phyloP scores from a whole-genome alignment of 2,329 filamentous ascomycete species.

The Bipolaris bicolor region DNA sequence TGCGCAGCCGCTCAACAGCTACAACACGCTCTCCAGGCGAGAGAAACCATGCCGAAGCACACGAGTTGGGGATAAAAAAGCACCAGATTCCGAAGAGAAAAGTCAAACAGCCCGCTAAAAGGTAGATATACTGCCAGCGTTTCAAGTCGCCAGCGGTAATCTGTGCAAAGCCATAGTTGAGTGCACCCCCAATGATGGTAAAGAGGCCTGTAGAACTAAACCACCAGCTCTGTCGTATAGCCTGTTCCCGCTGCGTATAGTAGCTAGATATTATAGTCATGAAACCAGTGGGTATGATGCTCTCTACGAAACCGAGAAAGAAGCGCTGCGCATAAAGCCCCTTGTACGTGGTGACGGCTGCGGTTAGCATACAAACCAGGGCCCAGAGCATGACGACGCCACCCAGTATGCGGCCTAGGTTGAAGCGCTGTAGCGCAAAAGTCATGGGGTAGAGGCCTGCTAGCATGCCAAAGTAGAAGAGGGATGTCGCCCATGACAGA shows the following conservation, averaged over 20 bases:
- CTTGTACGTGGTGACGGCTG: conserved; percentile 66
- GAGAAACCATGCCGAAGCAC: conserved; percentile 72
- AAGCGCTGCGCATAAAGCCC: conserved; percentile 66
- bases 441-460: conserved; percentile 76
- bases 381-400: conserved; percentile 70
- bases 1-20: conserved; percentile 53
- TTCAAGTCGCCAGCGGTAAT: conserved; percentile 48
- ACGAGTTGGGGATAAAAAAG: conserved; percentile 69
- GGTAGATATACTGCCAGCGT: conserved; percentile 71
- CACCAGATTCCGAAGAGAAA: conserved; percentile 69
- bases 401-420: conserved; percentile 68
- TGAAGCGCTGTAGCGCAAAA: conserved; percentile 71
- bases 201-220: conserved; percentile 62
- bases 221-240: conserved; percentile 67
- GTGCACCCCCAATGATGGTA: conserved; percentile 40
- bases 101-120: conserved; percentile 65
- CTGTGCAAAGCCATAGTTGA: conserved; percentile 49
- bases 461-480: conserved; percentile 83
- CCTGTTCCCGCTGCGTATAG: conserved; percentile 52
- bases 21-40: conserved; percentile 66
- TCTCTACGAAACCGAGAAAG: conserved; percentile 63
- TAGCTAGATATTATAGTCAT: conserved; percentile 58
- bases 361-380: conserved; percentile 70
- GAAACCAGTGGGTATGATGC: conserved; percentile 62
- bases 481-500: conserved; percentile 76